Evolutionary conservation across 345 rosid species (phyloP), one percentile per base, ranked within the genome.

Genomic region (Raphanus raphanistrum): DNA sequence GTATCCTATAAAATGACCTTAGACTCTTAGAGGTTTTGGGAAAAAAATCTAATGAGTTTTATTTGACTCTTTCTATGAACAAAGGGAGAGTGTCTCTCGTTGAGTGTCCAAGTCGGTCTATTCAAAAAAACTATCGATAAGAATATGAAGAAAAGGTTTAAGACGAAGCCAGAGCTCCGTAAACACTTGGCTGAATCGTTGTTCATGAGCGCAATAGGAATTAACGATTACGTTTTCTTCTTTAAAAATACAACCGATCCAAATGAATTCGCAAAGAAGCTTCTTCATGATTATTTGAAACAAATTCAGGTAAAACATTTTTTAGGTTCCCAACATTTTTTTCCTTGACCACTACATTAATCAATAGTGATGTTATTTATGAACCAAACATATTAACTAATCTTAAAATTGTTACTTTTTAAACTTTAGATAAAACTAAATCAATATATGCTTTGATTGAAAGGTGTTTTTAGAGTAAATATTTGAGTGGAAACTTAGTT

Each of bases 31-130:
- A 50, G 8, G 55, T 50, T 50, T 50, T 8, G 55, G 21, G 6
- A n/a, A 50, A 8, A 9, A 45, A 66, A 7, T n/a, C 41, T 38
- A 63, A 33, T 5, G 54, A 32, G 29, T 65, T 50, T 50, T 50
- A n/a, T 50, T 50, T 28, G 79, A 36, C 15, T 65, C 12, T 61
- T 61, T 76, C 36, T 32, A 59, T 76, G 27, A 43, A 25, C 25
- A 50, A 21, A 78, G 81, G 81, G 81, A 60, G 12, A 16, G 7
- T 78, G 81, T 78, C 73, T 72, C 10, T 72, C 81, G 5, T 4
- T 78, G 43, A 67, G 63, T 60, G 77, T 33, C 55, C 81, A 78
- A 72, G 32, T 78, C 6, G 73, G 72, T 59, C 45, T 72, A 26
- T 72, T 78, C 12, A 60, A 35, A 1, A 26, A 33, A 54, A 78